phyloP scores from a whole-genome alignment of 164 flowering plant genomes.

The Vitis rupestris region DNA sequence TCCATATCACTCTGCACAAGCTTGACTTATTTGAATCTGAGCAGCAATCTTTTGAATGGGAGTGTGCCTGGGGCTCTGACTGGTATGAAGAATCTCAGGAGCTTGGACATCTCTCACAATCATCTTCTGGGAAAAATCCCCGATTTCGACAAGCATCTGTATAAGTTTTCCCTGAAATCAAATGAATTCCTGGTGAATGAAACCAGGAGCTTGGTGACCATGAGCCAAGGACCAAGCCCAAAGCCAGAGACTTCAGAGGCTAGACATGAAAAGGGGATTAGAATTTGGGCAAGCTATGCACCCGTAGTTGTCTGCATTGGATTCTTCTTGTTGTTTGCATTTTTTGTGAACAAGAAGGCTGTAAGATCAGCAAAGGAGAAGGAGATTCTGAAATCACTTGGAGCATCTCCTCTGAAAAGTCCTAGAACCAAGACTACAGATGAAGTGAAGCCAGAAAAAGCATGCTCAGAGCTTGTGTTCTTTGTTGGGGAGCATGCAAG shows the following conservation, averaged over 20 bases:
- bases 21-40: conserved; percentile 34
- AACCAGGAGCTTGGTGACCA: not conserved
- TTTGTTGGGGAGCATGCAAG: conserved; percentile 40
- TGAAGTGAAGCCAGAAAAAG: conserved; percentile 21
- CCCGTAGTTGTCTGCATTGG: conserved; percentile 14
- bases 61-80: conserved; percentile 30
- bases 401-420: conserved; percentile 18
- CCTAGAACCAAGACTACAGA: conserved; percentile 8
- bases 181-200: not conserved
- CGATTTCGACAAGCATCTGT: not conserved
- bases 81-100: conserved; percentile 28
- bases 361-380: conserved; percentile 11
- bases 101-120: conserved; percentile 40
- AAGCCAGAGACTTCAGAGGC: not conserved
- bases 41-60: conserved; percentile 41
- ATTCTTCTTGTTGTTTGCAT: conserved; percentile 18
- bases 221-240: too few species aligned
- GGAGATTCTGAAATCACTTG: conserved; percentile 19
- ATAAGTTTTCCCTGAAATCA: not conserved
- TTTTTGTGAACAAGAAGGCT: conserved; percentile 9
- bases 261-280: not conserved
- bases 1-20: conserved; percentile 32
- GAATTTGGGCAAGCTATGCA: not conserved
- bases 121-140: conserved; percentile 13
- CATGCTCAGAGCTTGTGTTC: conserved; percentile 40